Evolutionary conservation across 106 monocot species (phyloP).

Genomic region (Dioscorea zingiberensis): DNA sequence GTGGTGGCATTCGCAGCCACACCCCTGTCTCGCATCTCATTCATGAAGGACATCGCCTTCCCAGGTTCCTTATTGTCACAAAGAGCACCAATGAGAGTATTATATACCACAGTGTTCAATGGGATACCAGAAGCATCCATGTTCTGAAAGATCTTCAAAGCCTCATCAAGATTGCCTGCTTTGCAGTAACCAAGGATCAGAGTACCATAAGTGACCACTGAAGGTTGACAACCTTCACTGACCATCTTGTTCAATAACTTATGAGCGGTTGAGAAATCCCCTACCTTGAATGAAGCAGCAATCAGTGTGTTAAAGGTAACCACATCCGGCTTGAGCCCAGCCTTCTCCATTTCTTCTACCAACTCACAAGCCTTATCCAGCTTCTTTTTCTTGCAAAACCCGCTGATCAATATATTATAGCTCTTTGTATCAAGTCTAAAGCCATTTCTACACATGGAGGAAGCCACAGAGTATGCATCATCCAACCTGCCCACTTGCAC

Average conservation of each 20-base stretch:
- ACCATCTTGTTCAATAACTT: conserved; percentile 51
- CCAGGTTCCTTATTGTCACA: conserved; percentile 23
- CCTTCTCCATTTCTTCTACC: conserved; percentile 48
- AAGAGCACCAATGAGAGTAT: conserved; percentile 44
- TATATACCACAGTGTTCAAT: conserved; percentile 53
- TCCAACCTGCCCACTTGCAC: conserved; percentile 40
- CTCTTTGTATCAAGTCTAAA: conserved; percentile 48
- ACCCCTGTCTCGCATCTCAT: conserved; percentile 45
- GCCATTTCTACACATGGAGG: conserved; percentile 47
- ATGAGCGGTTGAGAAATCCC: conserved; percentile 46
- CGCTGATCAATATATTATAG: conserved; percentile 68
- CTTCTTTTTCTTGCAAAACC: conserved; percentile 65
- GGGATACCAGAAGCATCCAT: conserved; percentile 30
- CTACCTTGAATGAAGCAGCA: conserved; percentile 34
- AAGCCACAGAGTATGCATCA: conserved; percentile 40
- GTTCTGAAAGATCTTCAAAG: conserved; percentile 39
- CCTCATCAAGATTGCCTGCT: conserved; percentile 41
- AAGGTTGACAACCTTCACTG: conserved; percentile 31
- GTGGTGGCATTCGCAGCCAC: conserved; percentile 40
- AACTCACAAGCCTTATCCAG: conserved; percentile 41
- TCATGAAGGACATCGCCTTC: conserved; percentile 39
- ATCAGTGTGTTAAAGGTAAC: conserved; percentile 81
- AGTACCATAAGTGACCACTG: conserved; percentile 63
- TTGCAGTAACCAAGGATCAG: conserved; percentile 74
- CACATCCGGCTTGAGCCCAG: conserved; percentile 43